Base-by-base conservation (phyloP, 202 grass and related monocot species). In the Panicum hallii region DNA sequence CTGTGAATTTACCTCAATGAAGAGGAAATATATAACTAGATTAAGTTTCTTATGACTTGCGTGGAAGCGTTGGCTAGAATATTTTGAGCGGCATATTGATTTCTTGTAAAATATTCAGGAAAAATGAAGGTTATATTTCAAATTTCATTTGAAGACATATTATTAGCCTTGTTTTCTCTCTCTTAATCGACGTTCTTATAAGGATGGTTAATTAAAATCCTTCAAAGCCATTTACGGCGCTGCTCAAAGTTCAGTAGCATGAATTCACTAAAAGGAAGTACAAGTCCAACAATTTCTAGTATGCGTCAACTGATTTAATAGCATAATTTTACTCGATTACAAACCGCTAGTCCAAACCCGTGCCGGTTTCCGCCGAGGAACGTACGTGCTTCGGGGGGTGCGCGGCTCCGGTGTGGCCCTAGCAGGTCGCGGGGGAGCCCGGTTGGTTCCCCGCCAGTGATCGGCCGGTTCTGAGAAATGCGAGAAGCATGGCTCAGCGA, bases 401-500 rank as follows among this genome's bases (percentile, higher is more conserved):
- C 9, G 1, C 20, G 30, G 1, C 36, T 0, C 5, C 3, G 19
- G 77, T 12, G 84, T 86, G 77, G 17, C 2, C 40, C 6, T 17
- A 81, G 84, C 77, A 15, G 1, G 3, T 0, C 7, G 8, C 8
- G 6, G 14, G 6, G 36, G 14, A 32, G 30, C 30, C 72, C 49
- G 6, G 70, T 74, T 64, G 12, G 70, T 38, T 64, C 15, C 57
- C 42, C 23, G 43, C 16, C 14, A 34, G 60, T 20, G 30, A 67
- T 79, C 47, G 36, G 36, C 36, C 36, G 15, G 46, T 43, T 30
- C 7, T 45, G 84, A 46, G 84, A 66, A 86, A 66, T 64, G 84
- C 84, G 36, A 67, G 66, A 79, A 79, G 83, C 83, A 57, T 85
- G 83, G 30, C 60, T 17, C 61, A 16, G 61, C 60, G 49, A 53